Percentiles rank a stretch among this genome's conserved stretches.
phyloP scores from a whole-genome alignment of 495 filamentous ascomycete genomes.

The Bombardia bombarda region DNA sequence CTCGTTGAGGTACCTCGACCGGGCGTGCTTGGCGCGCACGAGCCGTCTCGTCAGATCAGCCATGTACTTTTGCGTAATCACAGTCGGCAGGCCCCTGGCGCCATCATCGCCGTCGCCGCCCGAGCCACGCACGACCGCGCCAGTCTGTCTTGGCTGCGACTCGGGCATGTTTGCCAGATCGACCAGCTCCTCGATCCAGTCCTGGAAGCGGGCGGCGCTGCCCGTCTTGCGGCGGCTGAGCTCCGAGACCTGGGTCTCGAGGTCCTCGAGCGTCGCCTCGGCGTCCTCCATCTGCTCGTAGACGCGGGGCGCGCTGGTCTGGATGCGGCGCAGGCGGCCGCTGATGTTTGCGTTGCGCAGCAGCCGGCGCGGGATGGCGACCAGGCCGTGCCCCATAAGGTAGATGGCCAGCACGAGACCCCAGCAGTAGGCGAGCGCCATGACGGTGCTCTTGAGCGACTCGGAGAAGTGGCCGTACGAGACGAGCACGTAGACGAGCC shows the following conservation, averaged over 20 bases:
- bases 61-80: slow-evolving; percentile 89
- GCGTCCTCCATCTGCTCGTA: slow-evolving; percentile 88
- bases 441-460: slow-evolving; percentile 70
- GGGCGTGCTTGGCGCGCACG: slow-evolving; percentile 71
- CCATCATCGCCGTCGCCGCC: slow-evolving; percentile 26
- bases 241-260: slow-evolving; percentile 71
- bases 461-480: slow-evolving; percentile 52
- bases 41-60: slow-evolving; percentile 80
- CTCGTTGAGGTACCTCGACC: slow-evolving; percentile 70
- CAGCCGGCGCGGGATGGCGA: slow-evolving; percentile 77
- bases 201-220: slow-evolving; percentile 71
- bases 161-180: slow-evolving; percentile 66
- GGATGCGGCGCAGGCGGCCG: slow-evolving; percentile 61
- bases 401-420: slow-evolving; percentile 86
- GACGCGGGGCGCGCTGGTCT: slow-evolving; percentile 67
- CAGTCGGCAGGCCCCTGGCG: slow-evolving; percentile 50
- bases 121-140: slow-evolving; percentile 28
- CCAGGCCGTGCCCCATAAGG: slow-evolving; percentile 93
- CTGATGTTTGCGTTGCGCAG: slow-evolving; percentile 69
- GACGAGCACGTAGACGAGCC: slow-evolving; percentile 74
- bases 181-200: slow-evolving; percentile 88
- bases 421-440: slow-evolving; percentile 93
- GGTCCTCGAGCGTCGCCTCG: slow-evolving; percentile 66
- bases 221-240: slow-evolving; percentile 75
- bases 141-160: slow-evolving; percentile 41